Evolutionary conservation across 345 rosid species (phyloP).

Genomic region (Firmiana major): DNA sequence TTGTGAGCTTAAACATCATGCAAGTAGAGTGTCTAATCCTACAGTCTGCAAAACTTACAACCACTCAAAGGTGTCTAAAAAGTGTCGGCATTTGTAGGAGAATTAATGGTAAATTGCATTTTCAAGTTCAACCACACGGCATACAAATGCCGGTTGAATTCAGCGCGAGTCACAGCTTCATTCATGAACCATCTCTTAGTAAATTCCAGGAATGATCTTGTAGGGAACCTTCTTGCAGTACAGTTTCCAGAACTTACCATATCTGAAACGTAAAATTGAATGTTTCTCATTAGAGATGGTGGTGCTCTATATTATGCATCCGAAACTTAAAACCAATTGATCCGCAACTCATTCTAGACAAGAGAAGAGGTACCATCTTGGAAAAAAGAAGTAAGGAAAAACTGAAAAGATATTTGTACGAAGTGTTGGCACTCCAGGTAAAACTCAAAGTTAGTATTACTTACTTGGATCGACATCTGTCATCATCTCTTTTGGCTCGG

Average conservation of each 20-base stretch:
- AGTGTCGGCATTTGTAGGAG: background rate
- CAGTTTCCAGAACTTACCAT: constrained; percentile 72
- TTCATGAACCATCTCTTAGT: constrained; percentile 31
- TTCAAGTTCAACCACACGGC: background rate
- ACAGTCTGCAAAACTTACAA: background rate
- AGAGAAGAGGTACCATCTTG: background rate
- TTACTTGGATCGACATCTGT: constrained; percentile 92
- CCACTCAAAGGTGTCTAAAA: background rate
- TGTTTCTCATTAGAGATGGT: background rate
- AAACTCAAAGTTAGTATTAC: constrained; percentile 16
- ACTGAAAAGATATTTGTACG: background rate
- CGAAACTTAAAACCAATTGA: background rate
- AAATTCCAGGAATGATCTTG: constrained; percentile 75
- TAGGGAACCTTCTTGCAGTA: constrained; percentile 80
- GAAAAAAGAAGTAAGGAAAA: background rate
- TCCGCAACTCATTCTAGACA: background rate
- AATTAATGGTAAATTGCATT: background rate
- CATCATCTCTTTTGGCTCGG: constrained; percentile 96
- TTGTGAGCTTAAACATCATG: background rate
- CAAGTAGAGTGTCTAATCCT: background rate
- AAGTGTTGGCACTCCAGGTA: background rate
- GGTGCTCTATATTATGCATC: background rate
- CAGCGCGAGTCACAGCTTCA: background rate
- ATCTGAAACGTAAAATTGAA: constrained; percentile 41
- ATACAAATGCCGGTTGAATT: background rate